phyloP scores from a whole-genome alignment of 2,329 filamentous ascomycete species.

The Talaromyces pinophilus region DNA sequence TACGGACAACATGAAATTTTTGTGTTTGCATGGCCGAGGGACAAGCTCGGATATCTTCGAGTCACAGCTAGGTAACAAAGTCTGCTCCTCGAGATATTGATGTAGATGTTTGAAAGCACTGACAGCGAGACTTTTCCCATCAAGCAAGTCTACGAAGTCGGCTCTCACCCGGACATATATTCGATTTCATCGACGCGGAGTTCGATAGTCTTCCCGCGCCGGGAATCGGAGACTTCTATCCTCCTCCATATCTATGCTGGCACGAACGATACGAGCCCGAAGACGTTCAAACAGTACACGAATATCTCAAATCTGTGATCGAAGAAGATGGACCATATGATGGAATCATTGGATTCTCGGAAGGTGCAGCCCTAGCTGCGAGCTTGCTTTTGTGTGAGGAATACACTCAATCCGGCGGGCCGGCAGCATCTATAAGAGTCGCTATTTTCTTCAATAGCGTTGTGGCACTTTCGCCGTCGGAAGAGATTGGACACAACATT shows the following conservation, averaged over 20 bases:
- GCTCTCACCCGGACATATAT: constrained; percentile 4
- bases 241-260: constrained; percentile 17
- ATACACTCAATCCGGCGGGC: not conserved
- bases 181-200: constrained; percentile 13
- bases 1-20: constrained; percentile 4
- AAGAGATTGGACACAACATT: constrained; percentile 1
- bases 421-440: constrained; percentile 1
- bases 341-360: constrained; percentile 78
- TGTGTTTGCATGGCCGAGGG: constrained; percentile 13
- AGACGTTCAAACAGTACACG: constrained; percentile 3
- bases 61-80: constrained; percentile 7
- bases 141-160: not conserved
- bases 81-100: not conserved
- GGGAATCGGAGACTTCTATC: constrained; percentile 11
- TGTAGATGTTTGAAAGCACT: not conserved
- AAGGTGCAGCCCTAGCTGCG: constrained; percentile 72
- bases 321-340: constrained; percentile 66
- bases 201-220: constrained; percentile 4
- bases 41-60: constrained; percentile 16
- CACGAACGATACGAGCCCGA: not conserved
- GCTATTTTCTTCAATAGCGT: constrained; percentile 13
- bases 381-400: constrained; percentile 8
- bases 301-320: not conserved
- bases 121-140: not conserved
- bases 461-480: not conserved